phyloP scores from a whole-genome alignment of 2,329 filamentous ascomycete genomes.

The Ascochyta pisi region DNA sequence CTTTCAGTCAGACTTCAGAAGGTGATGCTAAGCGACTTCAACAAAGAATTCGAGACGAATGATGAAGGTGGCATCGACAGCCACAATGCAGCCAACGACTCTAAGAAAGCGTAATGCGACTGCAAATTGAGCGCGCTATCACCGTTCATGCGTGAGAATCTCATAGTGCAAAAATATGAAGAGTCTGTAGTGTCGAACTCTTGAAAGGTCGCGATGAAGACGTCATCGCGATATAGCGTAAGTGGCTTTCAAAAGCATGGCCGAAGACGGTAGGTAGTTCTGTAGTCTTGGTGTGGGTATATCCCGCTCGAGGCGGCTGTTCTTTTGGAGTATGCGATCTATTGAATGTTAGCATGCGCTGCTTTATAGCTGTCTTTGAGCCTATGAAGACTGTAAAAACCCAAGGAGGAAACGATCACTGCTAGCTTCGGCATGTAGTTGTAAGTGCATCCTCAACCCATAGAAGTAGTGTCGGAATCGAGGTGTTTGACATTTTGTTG shows the following conservation, averaged over 20 bases:
- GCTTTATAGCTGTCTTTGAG: background rate
- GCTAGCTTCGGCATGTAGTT: background rate
- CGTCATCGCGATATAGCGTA: background rate
- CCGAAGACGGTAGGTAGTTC: background rate
- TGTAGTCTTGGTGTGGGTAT: background rate
- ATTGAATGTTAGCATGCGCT: background rate
- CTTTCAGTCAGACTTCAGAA: background rate
- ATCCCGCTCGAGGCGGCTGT: background rate
- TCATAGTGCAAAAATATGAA: background rate
- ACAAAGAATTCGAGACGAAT: constrained; percentile 2
- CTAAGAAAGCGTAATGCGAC: background rate
- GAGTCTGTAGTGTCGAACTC: background rate
- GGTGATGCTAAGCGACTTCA: background rate
- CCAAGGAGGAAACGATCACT: background rate
- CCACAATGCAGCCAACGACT: background rate
- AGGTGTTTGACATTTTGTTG: background rate
- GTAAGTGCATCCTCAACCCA: background rate
- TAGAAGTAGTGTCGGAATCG: background rate
- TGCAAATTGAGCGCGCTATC: background rate
- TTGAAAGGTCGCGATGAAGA: background rate
- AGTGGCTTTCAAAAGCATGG: background rate
- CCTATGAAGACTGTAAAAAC: constrained; percentile 1
- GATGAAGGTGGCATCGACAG: background rate
- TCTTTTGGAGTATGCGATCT: background rate
- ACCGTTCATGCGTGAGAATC: background rate